phyloP scores from a whole-genome alignment of 768 basidiomycete species.

The Boletus eberwhitei region DNA sequence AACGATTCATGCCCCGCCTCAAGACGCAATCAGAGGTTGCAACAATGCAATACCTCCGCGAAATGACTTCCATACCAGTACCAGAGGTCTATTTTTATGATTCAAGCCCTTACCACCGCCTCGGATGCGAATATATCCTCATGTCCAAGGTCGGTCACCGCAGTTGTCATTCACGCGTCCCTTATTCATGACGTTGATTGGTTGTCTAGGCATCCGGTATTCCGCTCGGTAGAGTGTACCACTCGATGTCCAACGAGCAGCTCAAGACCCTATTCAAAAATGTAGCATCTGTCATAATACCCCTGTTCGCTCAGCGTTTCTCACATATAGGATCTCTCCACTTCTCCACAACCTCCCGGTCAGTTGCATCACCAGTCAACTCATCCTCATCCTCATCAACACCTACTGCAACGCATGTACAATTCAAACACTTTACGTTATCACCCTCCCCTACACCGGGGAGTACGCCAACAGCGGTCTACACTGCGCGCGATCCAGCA shows the following conservation, averaged over 20 bases:
- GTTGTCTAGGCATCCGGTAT: constrained; percentile 63
- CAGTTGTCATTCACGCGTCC: background rate
- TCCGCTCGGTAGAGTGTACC: constrained; percentile 67
- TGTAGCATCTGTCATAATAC: constrained; percentile 64
- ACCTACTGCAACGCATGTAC: constrained; percentile 24
- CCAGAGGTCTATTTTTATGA: constrained; percentile 76
- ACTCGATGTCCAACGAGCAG: constrained; percentile 61
- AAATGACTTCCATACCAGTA: constrained; percentile 68
- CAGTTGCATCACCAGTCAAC: constrained; percentile 18
- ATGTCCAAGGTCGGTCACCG: constrained; percentile 70
- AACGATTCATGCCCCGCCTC: constrained; percentile 80
- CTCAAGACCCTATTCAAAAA: constrained; percentile 65
- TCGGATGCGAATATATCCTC: constrained; percentile 82
- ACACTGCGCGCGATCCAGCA: background rate
- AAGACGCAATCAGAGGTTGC: constrained; percentile 89
- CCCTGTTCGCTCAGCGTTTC: constrained; percentile 77
- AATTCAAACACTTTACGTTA: constrained; percentile 19
- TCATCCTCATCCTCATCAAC: constrained; percentile 25
- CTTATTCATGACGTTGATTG: background rate
- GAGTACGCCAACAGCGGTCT: background rate
- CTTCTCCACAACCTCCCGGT: constrained; percentile 24
- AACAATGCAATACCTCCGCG: constrained; percentile 75
- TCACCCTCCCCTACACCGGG: constrained; percentile 7
- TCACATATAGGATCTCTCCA: constrained; percentile 73
- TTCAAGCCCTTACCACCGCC: constrained; percentile 77